These are phyloP conservation scores for Neobulgaria alba DNA, from an alignment of 2,329 filamentous ascomycete genomes.

Conservation along the genomic window DNA sequence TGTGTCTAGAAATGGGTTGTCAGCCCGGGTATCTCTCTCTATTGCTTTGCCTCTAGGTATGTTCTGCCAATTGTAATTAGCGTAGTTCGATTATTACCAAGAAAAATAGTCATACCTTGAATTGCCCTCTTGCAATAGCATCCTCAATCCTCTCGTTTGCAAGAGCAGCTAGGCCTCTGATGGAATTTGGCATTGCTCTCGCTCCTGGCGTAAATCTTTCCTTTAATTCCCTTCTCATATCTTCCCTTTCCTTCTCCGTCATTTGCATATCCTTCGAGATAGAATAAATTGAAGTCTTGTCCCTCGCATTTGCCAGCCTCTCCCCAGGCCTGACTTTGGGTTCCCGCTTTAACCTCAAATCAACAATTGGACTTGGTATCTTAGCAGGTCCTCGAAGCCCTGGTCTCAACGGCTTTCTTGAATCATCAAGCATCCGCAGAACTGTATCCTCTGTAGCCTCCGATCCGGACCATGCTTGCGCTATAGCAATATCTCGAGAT, in stretches of 20 bases:
- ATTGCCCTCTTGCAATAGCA: constrained; percentile 85
- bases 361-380: constrained; percentile 38
- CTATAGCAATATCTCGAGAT: constrained; percentile 58
- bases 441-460: constrained; percentile 69
- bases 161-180: constrained; percentile 70
- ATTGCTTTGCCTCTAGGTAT: constrained; percentile 72
- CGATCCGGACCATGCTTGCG: constrained; percentile 67
- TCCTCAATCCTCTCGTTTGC: constrained; percentile 92
- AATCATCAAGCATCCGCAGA: constrained; percentile 76
- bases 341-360: constrained; percentile 40
- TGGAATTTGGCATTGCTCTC: constrained; percentile 63
- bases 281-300: constrained; percentile 49
- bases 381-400: constrained; percentile 38
- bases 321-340: constrained; percentile 35
- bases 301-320: constrained; percentile 45
- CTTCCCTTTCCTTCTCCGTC: constrained; percentile 63
- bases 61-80: constrained; percentile 38
- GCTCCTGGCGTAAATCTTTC: constrained; percentile 71
- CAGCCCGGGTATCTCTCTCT: constrained; percentile 73
- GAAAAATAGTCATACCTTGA: constrained; percentile 40
- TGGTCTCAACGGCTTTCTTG: constrained; percentile 58
- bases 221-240: constrained; percentile 62
- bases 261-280: constrained; percentile 44
- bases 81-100: background rate
- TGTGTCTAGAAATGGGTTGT: constrained; percentile 86